Evolutionary conservation across 495 filamentous ascomycete species (phyloP).

Genomic region (Letharia lupina): DNA sequence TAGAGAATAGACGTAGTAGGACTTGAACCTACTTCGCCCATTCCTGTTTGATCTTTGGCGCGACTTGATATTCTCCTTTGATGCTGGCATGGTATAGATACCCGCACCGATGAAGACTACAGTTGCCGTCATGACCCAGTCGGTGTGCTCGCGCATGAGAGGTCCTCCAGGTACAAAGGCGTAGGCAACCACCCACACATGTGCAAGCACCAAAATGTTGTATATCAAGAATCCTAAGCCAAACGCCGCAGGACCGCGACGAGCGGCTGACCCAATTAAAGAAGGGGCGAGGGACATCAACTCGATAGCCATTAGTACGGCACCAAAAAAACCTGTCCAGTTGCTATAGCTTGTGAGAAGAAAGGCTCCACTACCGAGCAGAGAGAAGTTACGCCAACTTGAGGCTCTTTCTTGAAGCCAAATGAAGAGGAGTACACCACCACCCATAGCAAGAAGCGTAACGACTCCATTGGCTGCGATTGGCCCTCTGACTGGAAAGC

Average conservation of each 20-base stretch:
- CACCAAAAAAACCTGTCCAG: slow-evolving; percentile 91
- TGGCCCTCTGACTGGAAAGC: slow-evolving; percentile 85
- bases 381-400: slow-evolving; percentile 73
- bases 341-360: slow-evolving; percentile 68
- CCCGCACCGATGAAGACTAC: slow-evolving; percentile 83
- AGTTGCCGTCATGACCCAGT: slow-evolving; percentile 81
- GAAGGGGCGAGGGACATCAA: slow-evolving; percentile 71
- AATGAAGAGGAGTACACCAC: slow-evolving; percentile 70
- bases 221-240: slow-evolving; percentile 83
- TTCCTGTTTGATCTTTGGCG: slow-evolving; percentile 28
- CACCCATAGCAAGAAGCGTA: slow-evolving; percentile 78
- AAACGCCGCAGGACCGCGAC: slow-evolving; percentile 68
- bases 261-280: slow-evolving; percentile 66
- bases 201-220: slow-evolving; percentile 84
- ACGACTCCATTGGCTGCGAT: slow-evolving; percentile 79
- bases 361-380: slow-evolving; percentile 70
- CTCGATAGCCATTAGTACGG: slow-evolving; percentile 64
- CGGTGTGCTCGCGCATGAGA: slow-evolving; percentile 85
- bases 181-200: slow-evolving; percentile 98
- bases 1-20: slow-evolving; percentile 69
- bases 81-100: slow-evolving; percentile 59
- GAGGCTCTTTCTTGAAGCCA: slow-evolving; percentile 59
- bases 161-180: slow-evolving; percentile 98
- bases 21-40: slow-evolving; percentile 48
- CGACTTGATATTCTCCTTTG: slow-evolving; percentile 26